These are phyloP conservation scores for Kluyveromyces sp. DNA, from an alignment of 1,139 yeast species.

Conservation along the genomic window DNA sequence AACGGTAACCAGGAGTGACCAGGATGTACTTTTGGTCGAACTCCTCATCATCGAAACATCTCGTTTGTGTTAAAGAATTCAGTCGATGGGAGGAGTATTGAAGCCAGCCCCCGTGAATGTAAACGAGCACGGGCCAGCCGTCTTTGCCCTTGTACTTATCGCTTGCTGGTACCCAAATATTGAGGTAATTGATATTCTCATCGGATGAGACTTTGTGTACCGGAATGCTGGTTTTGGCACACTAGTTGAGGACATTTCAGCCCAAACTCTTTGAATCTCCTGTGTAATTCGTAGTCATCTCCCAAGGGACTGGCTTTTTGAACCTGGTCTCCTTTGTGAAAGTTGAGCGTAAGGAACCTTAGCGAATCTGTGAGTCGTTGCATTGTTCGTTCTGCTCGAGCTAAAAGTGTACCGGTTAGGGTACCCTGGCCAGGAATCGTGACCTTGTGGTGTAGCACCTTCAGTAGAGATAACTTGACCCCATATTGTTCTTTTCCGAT, in stretches of 20 bases:
- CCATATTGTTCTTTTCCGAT: neutral
- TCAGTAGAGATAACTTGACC: conserved; percentile 4
- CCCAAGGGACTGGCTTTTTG: conserved; percentile 28
- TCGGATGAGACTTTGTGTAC: conserved; percentile 16
- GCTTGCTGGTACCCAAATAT: conserved; percentile 37
- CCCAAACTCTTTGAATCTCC: conserved; percentile 30
- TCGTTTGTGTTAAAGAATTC: conserved; percentile 12
- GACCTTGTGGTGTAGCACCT: neutral
- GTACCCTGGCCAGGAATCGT: conserved; percentile 7
- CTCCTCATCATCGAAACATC: conserved; percentile 20
- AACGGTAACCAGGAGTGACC: conserved; percentile 36
- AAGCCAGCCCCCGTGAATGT: conserved; percentile 38
- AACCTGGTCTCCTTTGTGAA: conserved; percentile 26
- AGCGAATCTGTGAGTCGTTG: conserved; percentile 9
- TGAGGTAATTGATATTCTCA: conserved; percentile 33
- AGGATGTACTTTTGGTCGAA: conserved; percentile 30
- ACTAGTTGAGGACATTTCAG: conserved; percentile 32
- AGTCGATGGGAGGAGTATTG: conserved; percentile 34
- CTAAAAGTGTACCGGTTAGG: conserved; percentile 8
- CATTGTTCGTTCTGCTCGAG: conserved; percentile 2
- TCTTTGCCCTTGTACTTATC: conserved; percentile 23
- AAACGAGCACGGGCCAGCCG: conserved; percentile 37
- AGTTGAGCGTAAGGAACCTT: conserved; percentile 20
- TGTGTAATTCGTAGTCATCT: conserved; percentile 31
- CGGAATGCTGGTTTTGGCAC: conserved; percentile 25